phyloP scores from a whole-genome alignment of 208 protist genomes.

The Porcisia deanei region DNA sequence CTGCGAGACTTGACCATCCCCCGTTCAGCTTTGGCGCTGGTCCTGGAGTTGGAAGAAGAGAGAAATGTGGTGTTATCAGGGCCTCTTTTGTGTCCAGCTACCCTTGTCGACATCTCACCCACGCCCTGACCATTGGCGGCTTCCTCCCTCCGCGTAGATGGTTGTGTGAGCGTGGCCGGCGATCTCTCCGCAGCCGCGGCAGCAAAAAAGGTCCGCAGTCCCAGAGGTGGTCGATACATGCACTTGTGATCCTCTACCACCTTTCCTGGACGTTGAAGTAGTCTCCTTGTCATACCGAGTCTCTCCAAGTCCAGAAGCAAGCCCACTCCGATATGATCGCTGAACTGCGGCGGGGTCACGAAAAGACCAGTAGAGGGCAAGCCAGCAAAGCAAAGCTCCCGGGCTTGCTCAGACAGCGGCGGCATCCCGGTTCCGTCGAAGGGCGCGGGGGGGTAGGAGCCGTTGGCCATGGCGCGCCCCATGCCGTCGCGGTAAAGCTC shows the following conservation, averaged over 20 bases:
- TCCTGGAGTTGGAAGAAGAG: not conserved
- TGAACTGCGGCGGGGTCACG: conserved; percentile 88
- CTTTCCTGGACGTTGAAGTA: conserved; percentile 40
- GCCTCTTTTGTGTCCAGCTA: conserved; percentile 5
- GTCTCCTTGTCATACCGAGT: conserved; percentile 3
- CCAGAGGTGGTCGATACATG: conserved; percentile 65
- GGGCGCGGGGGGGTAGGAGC: conserved; percentile 64
- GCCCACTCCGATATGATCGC: conserved; percentile 88
- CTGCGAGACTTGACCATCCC: not conserved
- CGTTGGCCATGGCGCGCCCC: conserved; percentile 57
- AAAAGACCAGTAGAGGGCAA: conserved; percentile 83
- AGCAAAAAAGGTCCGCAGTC: conserved; percentile 63
- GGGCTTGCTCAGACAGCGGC: conserved; percentile 37
- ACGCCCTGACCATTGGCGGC: not conserved
- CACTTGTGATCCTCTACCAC: conserved; percentile 58
- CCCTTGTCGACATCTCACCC: not conserved
- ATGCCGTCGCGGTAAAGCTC: conserved; percentile 32
- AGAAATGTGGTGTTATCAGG: not conserved
- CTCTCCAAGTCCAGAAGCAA: conserved; percentile 37
- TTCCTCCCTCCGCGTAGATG: not conserved
- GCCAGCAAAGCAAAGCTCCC: conserved; percentile 50
- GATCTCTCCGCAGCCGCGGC: conserved; percentile 28
- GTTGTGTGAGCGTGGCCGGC: not conserved
- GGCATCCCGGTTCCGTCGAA: conserved; percentile 77
- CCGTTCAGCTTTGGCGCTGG: not conserved